Base-by-base conservation (phyloP, 768 basidiomycete species). In the Lactifluus piperatus region DNA sequence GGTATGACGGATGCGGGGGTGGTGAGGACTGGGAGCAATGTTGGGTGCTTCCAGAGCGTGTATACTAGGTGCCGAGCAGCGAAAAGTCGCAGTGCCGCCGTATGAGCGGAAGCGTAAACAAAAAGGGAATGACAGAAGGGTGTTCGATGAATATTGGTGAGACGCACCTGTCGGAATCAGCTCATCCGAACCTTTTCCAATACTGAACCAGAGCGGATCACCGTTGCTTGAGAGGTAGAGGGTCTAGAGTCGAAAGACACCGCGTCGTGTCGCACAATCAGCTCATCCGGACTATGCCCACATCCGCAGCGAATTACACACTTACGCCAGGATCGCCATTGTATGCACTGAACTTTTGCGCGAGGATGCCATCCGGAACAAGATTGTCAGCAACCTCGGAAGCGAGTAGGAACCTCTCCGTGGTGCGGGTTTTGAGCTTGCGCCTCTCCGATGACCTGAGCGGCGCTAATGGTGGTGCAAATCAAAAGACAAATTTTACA, bases 151-250 rank as follows among this genome's bases (percentile, higher is more conserved):
- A 32, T 4, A 22, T 24, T 5, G 22, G 43, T 13, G 4, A 34
- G n/a, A n/a, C 66, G 26, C 48, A 79, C 80, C 76, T 39, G 87
- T 86, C n/a, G 90, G 90, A 45, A 90, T 80, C 34, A 91, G 73
- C 43, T 83, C 81, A 13, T 85, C 81, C 3, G 78, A 76, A 30
- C 76, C 80, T 70, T 85, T 88, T 22, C 87, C 87, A 18, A 85
- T 62, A 0, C 81, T 81, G 64, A 92, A 88, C 89, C 90, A 92
- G 34, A 91, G 71, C 0, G 90, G 90, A 64, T 86, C 81, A 22
- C 86, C 85, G 22, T 81, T 79, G 5, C 79, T 71, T 8, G 81
- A 77, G 18, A 88, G 66, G 70, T 89, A 90, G 1, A 78, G 76
- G 20, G 83, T 74, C 89, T 90, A 59, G 24, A 56, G 46, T 37